These are phyloP conservation scores for Aspergillus unguis DNA, from an alignment of 2,329 filamentous ascomycete species.

Conservation along the genomic window DNA sequence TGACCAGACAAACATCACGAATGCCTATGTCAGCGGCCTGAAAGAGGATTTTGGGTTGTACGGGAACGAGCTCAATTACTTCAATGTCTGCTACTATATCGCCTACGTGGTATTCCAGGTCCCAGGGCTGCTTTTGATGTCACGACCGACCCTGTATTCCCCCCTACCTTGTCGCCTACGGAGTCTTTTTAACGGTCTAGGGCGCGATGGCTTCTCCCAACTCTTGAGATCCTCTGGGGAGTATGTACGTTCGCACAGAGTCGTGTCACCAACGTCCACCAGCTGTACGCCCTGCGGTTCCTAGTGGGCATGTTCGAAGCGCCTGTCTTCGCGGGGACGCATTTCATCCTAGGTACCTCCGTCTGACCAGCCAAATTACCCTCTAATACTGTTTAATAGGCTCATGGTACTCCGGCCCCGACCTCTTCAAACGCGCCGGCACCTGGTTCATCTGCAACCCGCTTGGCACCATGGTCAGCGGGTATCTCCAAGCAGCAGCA, in stretches of 20 bases:
- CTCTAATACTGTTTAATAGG: slow-evolving; percentile 13
- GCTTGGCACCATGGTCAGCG: slow-evolving; percentile 56
- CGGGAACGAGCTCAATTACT: slow-evolving; percentile 32
- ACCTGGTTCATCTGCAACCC: slow-evolving; percentile 54
- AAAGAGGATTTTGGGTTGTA: slow-evolving; percentile 32
- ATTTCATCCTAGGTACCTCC: slow-evolving; percentile 28
- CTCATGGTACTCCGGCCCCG: slow-evolving; percentile 44
- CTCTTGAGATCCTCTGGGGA: slow-evolving; percentile 33
- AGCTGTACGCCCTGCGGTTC: slow-evolving; percentile 35
- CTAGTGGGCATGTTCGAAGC: slow-evolving; percentile 35
- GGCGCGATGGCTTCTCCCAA: slow-evolving; percentile 29
- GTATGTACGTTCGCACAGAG: slow-evolving; percentile 35
- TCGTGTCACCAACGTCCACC: slow-evolving; percentile 29
- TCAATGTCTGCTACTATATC: slow-evolving; percentile 30
- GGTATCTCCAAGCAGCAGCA: slow-evolving; percentile 54
- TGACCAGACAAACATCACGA: slow-evolving; percentile 34
- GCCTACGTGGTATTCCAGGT: slow-evolving; percentile 33
- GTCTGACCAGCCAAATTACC: not conserved
- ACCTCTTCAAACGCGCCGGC: slow-evolving; percentile 54
- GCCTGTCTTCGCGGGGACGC: slow-evolving; percentile 32
- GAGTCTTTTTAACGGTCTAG: slow-evolving; percentile 6
- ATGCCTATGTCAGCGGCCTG: slow-evolving; percentile 33
- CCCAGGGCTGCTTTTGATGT: slow-evolving; percentile 29
- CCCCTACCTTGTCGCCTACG: not conserved
- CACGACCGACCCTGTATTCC: slow-evolving; percentile 27